Evolutionary conservation across 2,329 filamentous ascomycete species (phyloP).

Genomic region (Claviceps fusiformis): DNA sequence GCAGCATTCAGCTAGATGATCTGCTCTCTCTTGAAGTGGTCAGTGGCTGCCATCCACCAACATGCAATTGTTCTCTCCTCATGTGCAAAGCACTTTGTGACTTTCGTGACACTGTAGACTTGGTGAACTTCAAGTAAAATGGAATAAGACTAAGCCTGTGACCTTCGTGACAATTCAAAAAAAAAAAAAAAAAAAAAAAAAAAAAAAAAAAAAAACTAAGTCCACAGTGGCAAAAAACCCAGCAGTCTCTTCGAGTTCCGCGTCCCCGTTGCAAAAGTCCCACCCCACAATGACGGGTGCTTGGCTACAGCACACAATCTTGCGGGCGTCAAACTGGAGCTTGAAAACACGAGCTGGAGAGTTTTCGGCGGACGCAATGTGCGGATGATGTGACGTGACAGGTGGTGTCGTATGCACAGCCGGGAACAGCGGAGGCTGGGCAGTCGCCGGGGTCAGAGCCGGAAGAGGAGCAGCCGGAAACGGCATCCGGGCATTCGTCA

Average conservation of each 20-base stretch:
- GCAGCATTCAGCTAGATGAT: too few species aligned
- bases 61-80: background rate
- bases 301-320: conserved; percentile 91
- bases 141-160: too few species aligned
- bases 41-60: background rate
- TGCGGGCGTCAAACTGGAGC: conserved; percentile 83
- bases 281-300: conserved; percentile 86
- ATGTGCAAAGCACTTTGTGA: background rate
- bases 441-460: conserved; percentile 3
- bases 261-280: conserved; percentile 88
- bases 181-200: too few species aligned
- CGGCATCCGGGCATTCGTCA: background rate
- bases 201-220: too few species aligned
- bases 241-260: conserved; percentile 63
- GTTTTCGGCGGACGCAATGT: conserved; percentile 31
- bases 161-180: background rate
- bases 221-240: conserved; percentile 59
- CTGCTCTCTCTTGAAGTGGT: too few species aligned
- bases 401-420: background rate
- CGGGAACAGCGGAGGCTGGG: conserved; percentile 11
- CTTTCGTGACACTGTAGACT: too few species aligned
- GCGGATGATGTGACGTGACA: conserved; percentile 25
- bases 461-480: background rate
- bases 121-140: too few species aligned
- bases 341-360: conserved; percentile 69